A percentile compares a stretch with the other conserved stretches of the same genome.
Conservation (phyloP, 176 grass and related monocot genomes). For the Cocos nucifera region DNA sequence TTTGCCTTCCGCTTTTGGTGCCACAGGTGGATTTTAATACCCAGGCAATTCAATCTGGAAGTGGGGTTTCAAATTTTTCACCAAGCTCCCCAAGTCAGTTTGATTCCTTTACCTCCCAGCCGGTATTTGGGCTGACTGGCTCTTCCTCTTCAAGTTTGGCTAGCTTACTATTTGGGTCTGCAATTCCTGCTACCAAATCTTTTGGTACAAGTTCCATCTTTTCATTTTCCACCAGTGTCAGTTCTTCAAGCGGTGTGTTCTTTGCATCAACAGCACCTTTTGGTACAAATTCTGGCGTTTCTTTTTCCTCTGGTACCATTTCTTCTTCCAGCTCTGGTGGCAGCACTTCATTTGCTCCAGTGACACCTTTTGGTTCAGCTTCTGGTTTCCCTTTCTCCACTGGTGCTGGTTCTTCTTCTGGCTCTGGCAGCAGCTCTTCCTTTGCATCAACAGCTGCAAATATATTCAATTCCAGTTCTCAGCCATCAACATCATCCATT, state of each 20-base stretch:
- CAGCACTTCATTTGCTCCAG: neutral
- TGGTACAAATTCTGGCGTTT: conserved; percentile 6
- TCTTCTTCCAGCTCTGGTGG: neutral
- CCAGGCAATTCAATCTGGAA: neutral
- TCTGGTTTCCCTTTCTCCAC: neutral
- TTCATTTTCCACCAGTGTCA: neutral
- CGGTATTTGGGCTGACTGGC: neutral
- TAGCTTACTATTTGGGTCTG: conserved; percentile 1
- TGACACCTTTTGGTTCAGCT: neutral
- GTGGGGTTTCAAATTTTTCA: neutral
- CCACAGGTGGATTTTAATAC: neutral
- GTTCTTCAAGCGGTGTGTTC: neutral
- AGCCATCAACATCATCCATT: neutral
- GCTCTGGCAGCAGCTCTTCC: neutral
- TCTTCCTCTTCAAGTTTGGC: neutral
- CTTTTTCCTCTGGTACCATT: neutral
- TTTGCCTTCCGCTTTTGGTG: neutral
- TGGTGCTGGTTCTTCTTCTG: neutral
- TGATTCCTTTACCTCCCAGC: neutral
- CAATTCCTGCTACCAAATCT: neutral
- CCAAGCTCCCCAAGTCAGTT: neutral
- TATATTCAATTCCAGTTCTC: neutral
- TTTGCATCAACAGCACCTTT: neutral
- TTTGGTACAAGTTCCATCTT: neutral
- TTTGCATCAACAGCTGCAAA: neutral